These are phyloP conservation scores for Suillus subalutaceus DNA, from an alignment of 768 basidiomycete genomes.

Conservation along the genomic window DNA sequence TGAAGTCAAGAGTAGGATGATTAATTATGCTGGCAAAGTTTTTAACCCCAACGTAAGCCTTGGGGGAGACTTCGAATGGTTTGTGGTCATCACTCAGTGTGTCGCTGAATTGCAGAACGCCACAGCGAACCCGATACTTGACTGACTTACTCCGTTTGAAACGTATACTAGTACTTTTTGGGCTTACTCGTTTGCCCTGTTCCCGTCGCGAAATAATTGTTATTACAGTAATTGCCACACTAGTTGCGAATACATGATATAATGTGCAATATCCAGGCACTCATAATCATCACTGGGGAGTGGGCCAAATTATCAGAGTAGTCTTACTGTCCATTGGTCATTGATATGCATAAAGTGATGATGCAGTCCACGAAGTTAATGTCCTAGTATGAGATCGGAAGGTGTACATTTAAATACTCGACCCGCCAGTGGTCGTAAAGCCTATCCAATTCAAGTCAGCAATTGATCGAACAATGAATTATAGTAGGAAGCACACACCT, in stretches of 20 bases:
- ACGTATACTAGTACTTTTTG: background rate
- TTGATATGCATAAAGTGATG: conserved; percentile 3
- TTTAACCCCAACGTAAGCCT: background rate
- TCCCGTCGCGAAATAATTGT: background rate
- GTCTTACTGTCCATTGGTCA: conserved; percentile 10
- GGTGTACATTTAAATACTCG: conserved; percentile 26
- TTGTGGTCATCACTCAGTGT: background rate
- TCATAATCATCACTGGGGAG: background rate
- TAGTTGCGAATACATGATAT: background rate
- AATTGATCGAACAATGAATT: background rate
- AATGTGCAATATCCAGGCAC: background rate
- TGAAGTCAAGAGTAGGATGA: background rate
- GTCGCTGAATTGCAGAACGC: background rate
- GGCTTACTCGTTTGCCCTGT: background rate
- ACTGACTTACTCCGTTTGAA: background rate
- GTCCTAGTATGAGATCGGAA: conserved; percentile 8
- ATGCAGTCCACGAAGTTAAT: background rate
- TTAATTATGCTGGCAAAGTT: conserved; percentile 1
- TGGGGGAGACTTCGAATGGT: background rate
- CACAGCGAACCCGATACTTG: background rate
- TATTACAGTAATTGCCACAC: background rate
- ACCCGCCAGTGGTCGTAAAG: conserved; percentile 31
- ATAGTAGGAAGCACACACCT: conserved; percentile 23
- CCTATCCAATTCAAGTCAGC: conserved; percentile 22
- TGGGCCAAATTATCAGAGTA: background rate